Evolutionary conservation across 179 eudicot genomes (phyloP), one percentile per base, ranked within the genome.

Genomic region (Silene noctiflora): DNA sequence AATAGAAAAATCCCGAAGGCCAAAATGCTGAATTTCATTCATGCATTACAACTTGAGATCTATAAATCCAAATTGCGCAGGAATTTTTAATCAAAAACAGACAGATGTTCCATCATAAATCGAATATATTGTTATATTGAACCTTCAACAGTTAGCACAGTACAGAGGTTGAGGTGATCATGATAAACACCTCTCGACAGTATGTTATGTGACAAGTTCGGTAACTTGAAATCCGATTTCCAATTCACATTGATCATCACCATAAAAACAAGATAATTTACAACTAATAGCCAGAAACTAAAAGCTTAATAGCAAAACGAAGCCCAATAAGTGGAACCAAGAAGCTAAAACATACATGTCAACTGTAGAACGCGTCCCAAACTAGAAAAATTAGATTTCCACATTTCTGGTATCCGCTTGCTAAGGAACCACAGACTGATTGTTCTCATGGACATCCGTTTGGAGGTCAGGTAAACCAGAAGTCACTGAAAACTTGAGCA

Each of bases 401-500:
- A 62, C 33, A n/a, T 19, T 25, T 69, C 69, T 61, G 53, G 33
- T 61, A 0, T 46, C 44, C 24, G 21, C 70, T 78, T 64, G 69
- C 85, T 83, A 85, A 10, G 78, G 74, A 48, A 70, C 81, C 81
- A 83, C 75, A 19, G 85, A 83, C 27, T 65, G 71, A 44, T 81
- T 69, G 35, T 78, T 83, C 22, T 71, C 84, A 11, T n/a, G 81
- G 19, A 33, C 65, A 63, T 75, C 77, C 24, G 51, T 67, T 67
- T 71, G 81, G 59, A 81, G 75, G 66, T 83, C 84, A 55, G 88
- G 83, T 24, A 85, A 86, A 48, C 39, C 39, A 22, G 71, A 62
- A 61, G 80, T 81, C 63, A 83, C 88, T 16, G 88, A 83, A 75
- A 85, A 85, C 81, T 79, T 81, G 16, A 85, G 19, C 84, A 83